Evolutionary conservation across 1,284 basidiomycete species (phyloP).

Genomic region (Butyriboletus appendiculatus): DNA sequence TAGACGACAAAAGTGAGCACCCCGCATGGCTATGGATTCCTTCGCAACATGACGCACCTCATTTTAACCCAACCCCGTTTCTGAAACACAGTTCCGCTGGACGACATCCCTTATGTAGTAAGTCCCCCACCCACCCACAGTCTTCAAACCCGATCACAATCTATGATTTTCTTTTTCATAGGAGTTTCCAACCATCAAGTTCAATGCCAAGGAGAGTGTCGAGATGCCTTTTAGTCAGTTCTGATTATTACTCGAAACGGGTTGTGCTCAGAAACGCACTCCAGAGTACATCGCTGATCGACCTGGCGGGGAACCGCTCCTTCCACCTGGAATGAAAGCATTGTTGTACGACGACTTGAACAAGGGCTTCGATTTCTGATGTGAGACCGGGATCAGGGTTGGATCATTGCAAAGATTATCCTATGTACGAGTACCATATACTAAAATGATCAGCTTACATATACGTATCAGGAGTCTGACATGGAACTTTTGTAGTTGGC

Average conservation of each 20-base stretch:
- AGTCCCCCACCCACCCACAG: conserved; percentile 6
- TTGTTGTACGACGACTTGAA: conserved; percentile 85
- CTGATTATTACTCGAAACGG: neutral
- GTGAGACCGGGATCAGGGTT: neutral
- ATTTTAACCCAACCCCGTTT: neutral
- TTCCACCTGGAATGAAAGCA: conserved; percentile 89
- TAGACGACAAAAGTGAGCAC: conserved; percentile 70
- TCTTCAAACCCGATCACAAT: neutral
- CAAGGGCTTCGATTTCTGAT: conserved; percentile 71
- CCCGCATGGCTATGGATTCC: neutral
- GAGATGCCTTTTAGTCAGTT: conserved; percentile 92
- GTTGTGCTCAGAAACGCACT: neutral
- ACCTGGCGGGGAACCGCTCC: conserved; percentile 53
- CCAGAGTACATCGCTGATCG: conserved; percentile 63
- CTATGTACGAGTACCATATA: too few relatives aligned
- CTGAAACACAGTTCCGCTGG: conserved; percentile 38
- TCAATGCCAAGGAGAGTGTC: conserved; percentile 82
- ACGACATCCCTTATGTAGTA: conserved; percentile 75
- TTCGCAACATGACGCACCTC: neutral
- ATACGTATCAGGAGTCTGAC: neutral
- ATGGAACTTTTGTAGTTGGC: neutral
- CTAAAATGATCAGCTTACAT: neutral
- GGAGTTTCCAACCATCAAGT: conserved; percentile 87
- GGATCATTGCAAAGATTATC: neutral
- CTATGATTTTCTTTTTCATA: conserved; percentile 28